Percentiles rank a stretch among this genome's conserved stretches.
These are phyloP conservation scores for Kuraishia cidri DNA, from an alignment of 805 yeast species.

Conservation along the genomic window DNA sequence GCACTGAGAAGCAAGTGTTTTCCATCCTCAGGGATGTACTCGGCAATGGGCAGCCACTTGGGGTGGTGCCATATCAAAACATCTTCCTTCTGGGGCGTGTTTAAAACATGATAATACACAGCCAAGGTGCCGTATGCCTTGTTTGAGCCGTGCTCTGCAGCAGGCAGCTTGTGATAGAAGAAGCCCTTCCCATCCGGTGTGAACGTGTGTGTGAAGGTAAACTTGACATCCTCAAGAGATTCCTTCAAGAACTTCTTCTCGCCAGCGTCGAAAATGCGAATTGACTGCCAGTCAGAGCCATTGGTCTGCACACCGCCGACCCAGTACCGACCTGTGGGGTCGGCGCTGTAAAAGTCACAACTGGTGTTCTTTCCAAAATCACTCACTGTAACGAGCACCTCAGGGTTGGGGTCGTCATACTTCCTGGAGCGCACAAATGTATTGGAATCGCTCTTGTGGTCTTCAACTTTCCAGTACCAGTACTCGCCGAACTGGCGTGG, in stretches of 20 bases:
- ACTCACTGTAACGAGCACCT: background rate
- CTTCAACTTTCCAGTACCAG: constrained; percentile 4
- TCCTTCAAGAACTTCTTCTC: no score
- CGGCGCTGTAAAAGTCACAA: constrained; percentile 5
- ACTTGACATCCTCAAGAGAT: no score
- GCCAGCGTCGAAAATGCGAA: no score
- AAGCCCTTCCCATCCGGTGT: constrained; percentile 6
- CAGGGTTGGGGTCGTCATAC: constrained; percentile 1
- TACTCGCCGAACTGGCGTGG: constrained; percentile 4
- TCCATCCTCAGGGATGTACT: constrained; percentile 4
- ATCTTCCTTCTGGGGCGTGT: constrained; percentile 2
- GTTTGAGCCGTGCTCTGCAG: background rate
- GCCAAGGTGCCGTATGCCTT: constrained; percentile 3
- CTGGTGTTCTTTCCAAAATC: constrained; percentile 4
- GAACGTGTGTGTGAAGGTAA: no score
- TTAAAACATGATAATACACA: constrained; percentile 3
- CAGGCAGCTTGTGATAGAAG: constrained; percentile 4
- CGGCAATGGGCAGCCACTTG: constrained; percentile 4
- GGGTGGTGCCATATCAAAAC: constrained; percentile 1
- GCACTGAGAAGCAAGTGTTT: constrained; percentile 1
- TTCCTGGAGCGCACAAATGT: constrained; percentile 3
- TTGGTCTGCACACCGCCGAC: no score
- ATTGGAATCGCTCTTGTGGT: constrained; percentile 2
- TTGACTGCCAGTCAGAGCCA: no score
- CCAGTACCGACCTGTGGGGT: constrained; percentile 5